phyloP scores from a whole-genome alignment of 352 stramenopile genomes.

The Pythium graminicola region DNA sequence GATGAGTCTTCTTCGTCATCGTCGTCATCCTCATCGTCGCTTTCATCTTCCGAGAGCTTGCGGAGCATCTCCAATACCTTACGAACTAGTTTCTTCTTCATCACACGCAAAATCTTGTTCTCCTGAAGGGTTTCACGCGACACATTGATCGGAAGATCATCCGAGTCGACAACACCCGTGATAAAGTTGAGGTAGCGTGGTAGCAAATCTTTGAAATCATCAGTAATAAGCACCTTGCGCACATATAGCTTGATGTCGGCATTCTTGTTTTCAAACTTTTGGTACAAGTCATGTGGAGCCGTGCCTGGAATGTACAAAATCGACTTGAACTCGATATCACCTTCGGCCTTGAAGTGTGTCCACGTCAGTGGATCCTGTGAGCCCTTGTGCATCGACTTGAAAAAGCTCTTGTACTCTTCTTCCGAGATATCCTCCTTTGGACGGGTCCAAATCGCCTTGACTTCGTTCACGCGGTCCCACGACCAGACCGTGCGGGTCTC shows the following conservation, averaged over 20 bases:
- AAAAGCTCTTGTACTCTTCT: conserved; percentile 96
- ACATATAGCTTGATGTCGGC: conserved; percentile 97
- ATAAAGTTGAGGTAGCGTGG: conserved; percentile 97
- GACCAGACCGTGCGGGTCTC: conserved; percentile 91
- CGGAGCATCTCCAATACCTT: conserved; percentile 98
- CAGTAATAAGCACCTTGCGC: conserved; percentile 99
- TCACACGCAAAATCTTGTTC: conserved; percentile 96
- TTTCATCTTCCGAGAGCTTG: conserved; percentile 89
- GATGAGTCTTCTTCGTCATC: conserved; percentile 54
- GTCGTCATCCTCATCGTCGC: conserved; percentile 73
- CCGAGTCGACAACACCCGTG: conserved; percentile 91
- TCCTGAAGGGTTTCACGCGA: conserved; percentile 99
- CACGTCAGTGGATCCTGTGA: conserved; percentile 92
- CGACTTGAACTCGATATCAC: conserved; percentile 97
- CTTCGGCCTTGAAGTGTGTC: conserved; percentile 97
- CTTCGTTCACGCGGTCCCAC: conserved; percentile 97
- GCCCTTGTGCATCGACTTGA: conserved; percentile 95
- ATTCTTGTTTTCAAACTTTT: conserved; percentile 96
- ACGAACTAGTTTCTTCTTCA: conserved; percentile 99
- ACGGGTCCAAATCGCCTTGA: conserved; percentile 97
- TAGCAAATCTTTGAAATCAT: conserved; percentile 95
- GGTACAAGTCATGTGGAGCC: conserved; percentile 94
- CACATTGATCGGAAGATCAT: conserved; percentile 98
- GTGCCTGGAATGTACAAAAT: conserved; percentile 95
- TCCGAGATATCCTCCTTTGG: conserved; percentile 94